Evolutionary conservation across 306 rosid species (phyloP).

Genomic region (Potentilla sterilis): DNA sequence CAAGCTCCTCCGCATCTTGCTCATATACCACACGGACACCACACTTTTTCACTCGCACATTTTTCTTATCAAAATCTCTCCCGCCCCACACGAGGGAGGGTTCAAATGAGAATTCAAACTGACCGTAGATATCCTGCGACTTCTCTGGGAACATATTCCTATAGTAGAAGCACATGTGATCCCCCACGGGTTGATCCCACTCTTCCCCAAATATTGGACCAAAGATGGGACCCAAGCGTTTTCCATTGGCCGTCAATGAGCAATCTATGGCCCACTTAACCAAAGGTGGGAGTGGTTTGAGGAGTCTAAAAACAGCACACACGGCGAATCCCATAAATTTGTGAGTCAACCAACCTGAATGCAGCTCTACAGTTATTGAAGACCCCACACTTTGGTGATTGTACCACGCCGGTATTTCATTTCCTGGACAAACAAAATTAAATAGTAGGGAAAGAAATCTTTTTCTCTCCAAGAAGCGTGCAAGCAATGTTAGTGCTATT

Average conservation of each 20-base stretch:
- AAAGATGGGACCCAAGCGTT: no score
- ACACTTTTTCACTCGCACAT: background rate
- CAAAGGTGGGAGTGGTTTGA: background rate
- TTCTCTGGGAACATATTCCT: no score
- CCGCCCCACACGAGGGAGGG: no score
- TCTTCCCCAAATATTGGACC: background rate
- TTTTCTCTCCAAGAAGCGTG: background rate
- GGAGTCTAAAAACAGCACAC: background rate
- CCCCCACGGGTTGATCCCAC: background rate
- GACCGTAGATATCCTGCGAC: background rate
- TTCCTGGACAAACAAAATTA: background rate
- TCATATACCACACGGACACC: background rate
- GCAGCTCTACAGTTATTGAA: background rate
- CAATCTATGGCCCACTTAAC: fast-evolving
- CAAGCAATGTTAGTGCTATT: background rate
- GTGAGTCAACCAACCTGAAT: background rate
- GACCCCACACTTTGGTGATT: background rate
- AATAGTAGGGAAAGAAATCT: no score
- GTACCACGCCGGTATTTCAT: background rate
- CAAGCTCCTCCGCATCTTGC: background rate
- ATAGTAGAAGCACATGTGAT: background rate
- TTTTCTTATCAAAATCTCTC: no score
- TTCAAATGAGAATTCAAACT: background rate
- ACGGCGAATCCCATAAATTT: background rate
- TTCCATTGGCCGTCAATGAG: background rate